Evolutionary conservation across 2,329 filamentous ascomycete species (phyloP), one percentile per base, ranked within the genome.

Genomic region (Phyllosticta citrichinensis): DNA sequence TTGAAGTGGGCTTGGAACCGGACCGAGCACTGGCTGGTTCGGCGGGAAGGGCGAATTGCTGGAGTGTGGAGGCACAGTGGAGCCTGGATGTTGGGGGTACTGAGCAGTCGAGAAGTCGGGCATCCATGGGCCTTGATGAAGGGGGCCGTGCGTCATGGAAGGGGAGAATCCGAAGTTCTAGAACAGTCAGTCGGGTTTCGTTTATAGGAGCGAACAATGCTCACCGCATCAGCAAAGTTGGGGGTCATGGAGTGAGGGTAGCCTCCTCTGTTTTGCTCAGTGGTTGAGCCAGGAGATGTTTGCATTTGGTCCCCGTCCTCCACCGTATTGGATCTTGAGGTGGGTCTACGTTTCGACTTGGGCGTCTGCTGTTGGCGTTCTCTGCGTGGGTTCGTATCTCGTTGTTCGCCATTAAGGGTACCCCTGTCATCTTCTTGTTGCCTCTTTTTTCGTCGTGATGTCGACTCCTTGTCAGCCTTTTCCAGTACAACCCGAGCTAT

Each of bases 401-500:
- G 54, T 65, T 65, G 50, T 64, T 62, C 51, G 62, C 56, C 59
- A 57, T 57, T 52, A 65, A 67, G 75, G 65, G 53, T 71, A 3
- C 69, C 70, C 54, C 73, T 71, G n/a, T 73, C 69, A 55, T 74
- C 72, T 20, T 87, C 85, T 53, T 84, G 79, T 63, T 82, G 85
- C 80, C 96, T 97, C 63, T 93, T 85, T 79, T 97, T 97, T 62
- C 90, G 85, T 62, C 89, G 84, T 5, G 84, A 86, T 25, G 87
- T 82, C 40, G 88, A 84, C 57, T 97, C 93, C 68, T 88, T 91
- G 70, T 97, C 93, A 0, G 90, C 84, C 72, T 92, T 96, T 63
- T 97, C 93, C 54, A 97, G 86, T 9, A 96, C 91, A 2, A 91
- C 85, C 69, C 87, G 90, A 40, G 91, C 91, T 65, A 99, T 97